Evolutionary conservation across 805 yeast genomes (phyloP).

Genomic region (Wickerhamiella alocasiicola): DNA sequence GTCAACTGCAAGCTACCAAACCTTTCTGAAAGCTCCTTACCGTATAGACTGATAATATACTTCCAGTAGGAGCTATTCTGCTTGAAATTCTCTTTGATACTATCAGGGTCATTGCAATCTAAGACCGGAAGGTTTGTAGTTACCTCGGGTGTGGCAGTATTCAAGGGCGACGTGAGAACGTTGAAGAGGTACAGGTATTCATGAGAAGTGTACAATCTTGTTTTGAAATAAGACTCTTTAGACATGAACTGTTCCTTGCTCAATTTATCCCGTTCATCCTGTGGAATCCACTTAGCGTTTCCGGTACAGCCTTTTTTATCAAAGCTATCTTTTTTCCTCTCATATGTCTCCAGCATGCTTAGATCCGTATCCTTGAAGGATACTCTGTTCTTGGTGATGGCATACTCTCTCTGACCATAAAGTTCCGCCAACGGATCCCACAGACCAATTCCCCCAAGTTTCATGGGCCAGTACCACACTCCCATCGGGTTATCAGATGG

Average conservation of each 20-base stretch:
- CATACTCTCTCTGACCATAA: not conserved
- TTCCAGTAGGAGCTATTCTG: not conserved
- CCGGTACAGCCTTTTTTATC: not conserved
- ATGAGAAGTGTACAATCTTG: not conserved
- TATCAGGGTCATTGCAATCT: not conserved
- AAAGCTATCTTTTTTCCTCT: not conserved
- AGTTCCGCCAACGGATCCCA: slow-evolving; percentile 4
- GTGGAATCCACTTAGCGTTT: not conserved
- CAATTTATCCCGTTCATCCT: not conserved
- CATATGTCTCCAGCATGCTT: not conserved
- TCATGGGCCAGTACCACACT: slow-evolving; percentile 3
- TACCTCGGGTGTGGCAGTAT: not conserved
- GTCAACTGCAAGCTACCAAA: slow-evolving; percentile 4
- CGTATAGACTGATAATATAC: not conserved
- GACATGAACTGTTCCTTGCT: slow-evolving; percentile 5
- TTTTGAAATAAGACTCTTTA: not conserved
- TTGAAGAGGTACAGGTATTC: too few species aligned
- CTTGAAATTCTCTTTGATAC: not conserved
- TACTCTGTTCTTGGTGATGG: too few species aligned
- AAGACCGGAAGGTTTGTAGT: not conserved
- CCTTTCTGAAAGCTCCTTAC: not conserved
- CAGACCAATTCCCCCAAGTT: slow-evolving; percentile 7
- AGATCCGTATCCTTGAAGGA: not conserved
- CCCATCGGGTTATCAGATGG: not conserved
- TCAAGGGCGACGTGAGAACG: too few species aligned